A percentile compares a stretch with the other conserved stretches of the same genome.
Conservation (phyloP, 2,329 filamentous ascomycete species). For the Pseudofabraea citricarpa region DNA sequence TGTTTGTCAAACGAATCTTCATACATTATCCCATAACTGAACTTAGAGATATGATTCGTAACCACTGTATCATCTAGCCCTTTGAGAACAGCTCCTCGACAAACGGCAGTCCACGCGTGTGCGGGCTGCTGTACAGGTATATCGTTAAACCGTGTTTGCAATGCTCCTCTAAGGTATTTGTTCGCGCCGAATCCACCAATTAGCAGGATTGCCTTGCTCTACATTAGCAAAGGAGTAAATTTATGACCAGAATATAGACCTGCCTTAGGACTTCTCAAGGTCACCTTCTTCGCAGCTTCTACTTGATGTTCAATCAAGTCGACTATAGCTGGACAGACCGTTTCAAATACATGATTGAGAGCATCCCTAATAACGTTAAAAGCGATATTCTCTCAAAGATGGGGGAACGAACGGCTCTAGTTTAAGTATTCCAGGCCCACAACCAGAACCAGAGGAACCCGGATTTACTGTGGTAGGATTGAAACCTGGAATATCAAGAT, state of each 20-base stretch:
- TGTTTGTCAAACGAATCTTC: not conserved
- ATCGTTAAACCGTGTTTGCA: not conserved
- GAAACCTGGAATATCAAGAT: not conserved
- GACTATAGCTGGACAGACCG: not conserved
- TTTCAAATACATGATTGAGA: not conserved
- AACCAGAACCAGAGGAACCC: not conserved
- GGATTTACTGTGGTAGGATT: not conserved
- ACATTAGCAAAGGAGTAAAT: no score
- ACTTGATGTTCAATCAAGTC: not conserved
- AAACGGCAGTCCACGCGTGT: not conserved
- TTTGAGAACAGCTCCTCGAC: not conserved
- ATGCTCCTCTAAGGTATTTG: not conserved
- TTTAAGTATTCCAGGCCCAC: not conserved
- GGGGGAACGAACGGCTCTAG: not conserved
- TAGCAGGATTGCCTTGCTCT: not conserved
- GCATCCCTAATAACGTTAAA: not conserved
- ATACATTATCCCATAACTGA: not conserved
- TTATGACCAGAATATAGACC: no score
- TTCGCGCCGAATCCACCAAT: not conserved
- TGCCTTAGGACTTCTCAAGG: not conserved
- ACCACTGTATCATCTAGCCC: not conserved
- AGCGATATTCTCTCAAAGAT: not conserved
- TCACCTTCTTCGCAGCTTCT: not conserved
- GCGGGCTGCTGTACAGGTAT: not conserved
- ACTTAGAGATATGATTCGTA: not conserved